Evolutionary conservation across 441 rosid species (phyloP), one percentile per base, ranked within the genome.

Genomic region (Populus tomentosa): DNA sequence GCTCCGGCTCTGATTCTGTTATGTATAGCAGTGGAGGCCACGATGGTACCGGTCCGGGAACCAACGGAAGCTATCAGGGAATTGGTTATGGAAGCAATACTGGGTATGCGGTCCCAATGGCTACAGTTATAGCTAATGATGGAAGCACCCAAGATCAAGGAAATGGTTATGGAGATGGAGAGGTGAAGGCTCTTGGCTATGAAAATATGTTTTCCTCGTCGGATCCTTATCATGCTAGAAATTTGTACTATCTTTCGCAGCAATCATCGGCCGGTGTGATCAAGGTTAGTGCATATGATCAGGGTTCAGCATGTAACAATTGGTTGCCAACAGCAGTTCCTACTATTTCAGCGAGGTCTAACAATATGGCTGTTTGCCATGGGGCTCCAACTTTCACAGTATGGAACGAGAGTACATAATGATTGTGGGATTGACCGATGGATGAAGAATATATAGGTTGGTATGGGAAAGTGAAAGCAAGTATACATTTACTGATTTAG

Each of bases 271-370:
- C 74, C 16, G 77, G 67, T 14, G 77, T 59, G 66, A 80, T 69
- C 64, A 84, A 79, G 70, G 76, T 33, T 6, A 63, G 77, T 26
- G 50, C 68, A 23, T 77, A 79, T 18, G 84, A 82, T 79, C 80
- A 83, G 74, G 74, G 83, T 59, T 70, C 78, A 32, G 6, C 75
- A 6, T 71, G 87, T 69, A 88, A 87, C 76, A 87, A 79, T 30
- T 90, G 93, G 91, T 85, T 88, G 67, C 87, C 91, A 0, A 84
- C 84, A 24, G 89, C 84, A 6, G 79, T 84, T 72, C 90, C 91
- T 9, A 70, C 83, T 2, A n/a, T 82, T 3, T 78, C 81, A 4
- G 72, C 84, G 20, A 84, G 91, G 71, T 74, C 92, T 18, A 81
- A 68, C 65, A 86, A 38, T 30, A 65, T 81, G 83, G 80, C 81